Evolutionary conservation across 495 filamentous ascomycete genomes (phyloP).

Genomic region (Endocarpon pusillum): DNA sequence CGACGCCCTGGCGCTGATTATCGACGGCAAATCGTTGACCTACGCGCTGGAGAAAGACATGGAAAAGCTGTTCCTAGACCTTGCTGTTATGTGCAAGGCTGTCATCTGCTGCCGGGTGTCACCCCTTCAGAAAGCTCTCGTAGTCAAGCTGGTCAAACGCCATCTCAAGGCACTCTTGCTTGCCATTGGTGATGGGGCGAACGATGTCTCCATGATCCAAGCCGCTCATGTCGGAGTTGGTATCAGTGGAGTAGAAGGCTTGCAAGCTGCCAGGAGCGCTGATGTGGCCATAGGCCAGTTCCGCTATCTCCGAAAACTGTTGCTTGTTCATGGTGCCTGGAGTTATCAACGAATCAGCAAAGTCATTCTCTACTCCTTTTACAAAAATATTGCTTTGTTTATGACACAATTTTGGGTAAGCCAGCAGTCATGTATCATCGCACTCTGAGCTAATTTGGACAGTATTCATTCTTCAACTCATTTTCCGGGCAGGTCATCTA

Average conservation of each 20-base stretch:
- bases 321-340: conserved; percentile 94
- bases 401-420: conserved; percentile 98
- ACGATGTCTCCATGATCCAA: conserved; percentile 99
- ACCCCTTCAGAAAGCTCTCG: conserved; percentile 93
- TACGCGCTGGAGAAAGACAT: conserved; percentile 86
- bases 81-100: conserved; percentile 92
- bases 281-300: conserved; percentile 96
- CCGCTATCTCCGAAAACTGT: conserved; percentile 82
- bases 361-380: conserved; percentile 94
- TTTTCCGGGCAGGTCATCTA: conserved; percentile 98
- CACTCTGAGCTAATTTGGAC: conserved; percentile 2
- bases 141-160: conserved; percentile 97
- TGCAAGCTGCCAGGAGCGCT: conserved; percentile 92
- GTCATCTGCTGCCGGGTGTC: conserved; percentile 78
- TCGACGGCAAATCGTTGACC: conserved; percentile 89
- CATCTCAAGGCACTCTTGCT: conserved; percentile 83
- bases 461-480: conserved; percentile 95
- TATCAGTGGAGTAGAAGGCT: conserved; percentile 93
- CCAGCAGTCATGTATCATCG: conserved; percentile 4
- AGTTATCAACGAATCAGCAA: conserved; percentile 94
- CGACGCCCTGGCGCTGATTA: conserved; percentile 84
- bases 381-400: conserved; percentile 97
- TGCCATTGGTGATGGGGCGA: conserved; percentile 94
- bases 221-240: conserved; percentile 97
- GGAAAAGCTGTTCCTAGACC: conserved; percentile 84